phyloP scores from a whole-genome alignment of 129 eudicot species.

The Erigeron canadensis region DNA sequence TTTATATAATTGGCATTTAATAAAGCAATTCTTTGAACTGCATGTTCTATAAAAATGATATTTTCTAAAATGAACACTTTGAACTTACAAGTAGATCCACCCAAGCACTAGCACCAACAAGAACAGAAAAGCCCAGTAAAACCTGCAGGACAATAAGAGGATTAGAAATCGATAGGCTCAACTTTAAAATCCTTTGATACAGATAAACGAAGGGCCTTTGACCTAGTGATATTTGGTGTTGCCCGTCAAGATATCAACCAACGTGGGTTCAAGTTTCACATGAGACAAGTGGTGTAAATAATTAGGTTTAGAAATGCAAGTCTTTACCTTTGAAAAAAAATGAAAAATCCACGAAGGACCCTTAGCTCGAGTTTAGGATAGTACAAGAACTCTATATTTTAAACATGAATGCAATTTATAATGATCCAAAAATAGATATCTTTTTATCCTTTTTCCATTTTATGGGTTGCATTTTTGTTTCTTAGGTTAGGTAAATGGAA shows the following conservation, averaged over 20 bases:
- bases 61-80: neutral
- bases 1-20: neutral
- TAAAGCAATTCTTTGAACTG: neutral
- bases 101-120: slow-evolving; percentile 99
- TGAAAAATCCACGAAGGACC: no score
- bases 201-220: neutral
- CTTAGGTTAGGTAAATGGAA: neutral
- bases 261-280: no score
- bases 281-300: no score
- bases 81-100: slow-evolving; percentile 83
- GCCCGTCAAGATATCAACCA: no score
- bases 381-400: neutral
- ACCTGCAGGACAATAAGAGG: slow-evolving; percentile 53
- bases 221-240: no score
- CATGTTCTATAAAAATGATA: slow-evolving; percentile 1
- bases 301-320: no score
- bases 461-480: neutral
- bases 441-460: neutral
- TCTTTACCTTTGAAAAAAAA: no score
- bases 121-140: slow-evolving; percentile 90
- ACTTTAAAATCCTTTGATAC: neutral
- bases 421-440: neutral
- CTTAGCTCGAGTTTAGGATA: no score
- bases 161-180: slow-evolving; percentile 1
- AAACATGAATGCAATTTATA: neutral